Evolutionary conservation across 495 filamentous ascomycete species (phyloP), one percentile per base, ranked within the genome.

Genomic region (Penicillium atrosanguineum): DNA sequence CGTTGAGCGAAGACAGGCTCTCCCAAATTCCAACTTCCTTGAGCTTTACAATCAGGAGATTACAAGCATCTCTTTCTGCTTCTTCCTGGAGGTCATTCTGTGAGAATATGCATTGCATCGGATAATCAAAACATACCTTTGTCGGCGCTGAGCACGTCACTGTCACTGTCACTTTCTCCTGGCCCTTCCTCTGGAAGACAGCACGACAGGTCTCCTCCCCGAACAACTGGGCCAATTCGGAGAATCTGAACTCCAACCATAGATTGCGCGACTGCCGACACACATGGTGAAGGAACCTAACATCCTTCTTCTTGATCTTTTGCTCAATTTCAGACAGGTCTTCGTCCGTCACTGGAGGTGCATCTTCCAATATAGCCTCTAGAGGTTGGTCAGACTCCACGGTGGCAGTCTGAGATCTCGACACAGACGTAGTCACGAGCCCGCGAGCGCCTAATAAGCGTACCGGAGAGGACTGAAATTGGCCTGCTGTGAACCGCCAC

Each of bases 21-120:
- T 40, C 46, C 46, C 46, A 48, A 29, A 26, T 8, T 11, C 46
- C 46, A 48, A 31, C n/a, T 40, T 23, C 18, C 46, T 48, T 25
- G 19, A 48, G 21, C 8, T 48, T 19, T 8, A 9, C 8, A 4
- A 48, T 25, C 6, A 48, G 16, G 16, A 48, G 46, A 4, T 7
- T 18, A 5, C 2, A 9, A 6, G 34, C 20, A 9, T 48, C 11
- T 5, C 12, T 37, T 8, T 39, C 19, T 5, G 46, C 46, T 16
- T 20, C 16, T 9, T 20, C 5, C 38, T 40, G 38, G 16, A 9
- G 38, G n/a, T n/a, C 38, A 40, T 20, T 7, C n/a, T 16, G n/a
- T 40, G 8, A 40, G 38, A 16, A 40, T 34, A 34, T 34, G 31
- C 3, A 34, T 34, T 14, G 31, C 31, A 14, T 4, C 12, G 31